Conservation (phyloP, 1,284 basidiomycete species). For the Golubevia sp. region DNA sequence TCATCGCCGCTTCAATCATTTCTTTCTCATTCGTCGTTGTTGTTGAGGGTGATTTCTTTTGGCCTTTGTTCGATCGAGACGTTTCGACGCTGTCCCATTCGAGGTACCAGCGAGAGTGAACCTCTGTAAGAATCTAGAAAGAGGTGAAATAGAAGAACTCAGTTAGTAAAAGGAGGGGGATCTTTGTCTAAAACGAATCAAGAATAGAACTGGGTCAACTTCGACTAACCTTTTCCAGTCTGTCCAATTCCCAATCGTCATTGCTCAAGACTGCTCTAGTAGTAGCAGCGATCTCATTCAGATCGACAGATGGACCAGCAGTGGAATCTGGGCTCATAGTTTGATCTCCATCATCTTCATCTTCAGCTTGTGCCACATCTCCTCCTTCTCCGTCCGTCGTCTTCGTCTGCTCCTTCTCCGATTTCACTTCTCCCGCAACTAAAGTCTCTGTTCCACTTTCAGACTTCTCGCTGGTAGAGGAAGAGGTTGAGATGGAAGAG, state of each 20-base stretch:
- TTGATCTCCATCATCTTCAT: background rate
- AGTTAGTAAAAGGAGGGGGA: background rate
- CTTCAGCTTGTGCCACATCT: too few relatives aligned
- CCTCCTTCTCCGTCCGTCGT: background rate
- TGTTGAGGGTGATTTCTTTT: background rate
- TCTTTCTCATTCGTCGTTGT: background rate
- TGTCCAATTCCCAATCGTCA: slow-evolving; percentile 45
- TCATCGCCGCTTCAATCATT: background rate
- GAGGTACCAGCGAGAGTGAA: slow-evolving; percentile 48
- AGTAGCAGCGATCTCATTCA: slow-evolving; percentile 13
- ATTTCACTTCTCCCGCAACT: background rate
- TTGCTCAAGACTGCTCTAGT: slow-evolving; percentile 32
- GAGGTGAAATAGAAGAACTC: background rate
- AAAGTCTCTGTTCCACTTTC: background rate
- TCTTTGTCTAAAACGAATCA: background rate
- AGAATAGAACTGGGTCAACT: too few relatives aligned
- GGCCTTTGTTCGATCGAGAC: background rate
- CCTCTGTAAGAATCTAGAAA: slow-evolving; percentile 26
- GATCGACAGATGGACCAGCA: background rate
- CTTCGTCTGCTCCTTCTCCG: background rate
- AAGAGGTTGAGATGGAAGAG: slow-evolving; percentile 12
- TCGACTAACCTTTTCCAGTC: slow-evolving; percentile 23
- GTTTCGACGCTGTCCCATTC: slow-evolving; percentile 21
- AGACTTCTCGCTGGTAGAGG: slow-evolving; percentile 5
- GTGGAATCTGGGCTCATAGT: background rate